phyloP scores from a whole-genome alignment of 768 basidiomycete species.

The Mycena indigotica region DNA sequence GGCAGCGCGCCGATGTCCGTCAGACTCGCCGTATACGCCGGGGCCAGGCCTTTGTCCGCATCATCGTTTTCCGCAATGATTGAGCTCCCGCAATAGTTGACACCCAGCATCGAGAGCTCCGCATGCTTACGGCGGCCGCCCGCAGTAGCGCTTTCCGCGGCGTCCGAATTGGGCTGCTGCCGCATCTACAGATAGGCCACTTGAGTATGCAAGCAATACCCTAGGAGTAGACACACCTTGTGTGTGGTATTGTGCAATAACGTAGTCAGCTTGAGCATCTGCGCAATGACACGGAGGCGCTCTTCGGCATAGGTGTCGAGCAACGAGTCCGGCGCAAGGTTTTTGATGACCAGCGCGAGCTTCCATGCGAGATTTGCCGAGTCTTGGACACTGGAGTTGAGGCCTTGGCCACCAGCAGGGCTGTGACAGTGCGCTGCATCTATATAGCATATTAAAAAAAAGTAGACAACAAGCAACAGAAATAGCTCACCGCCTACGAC shows the following conservation, averaged over 20 bases:
- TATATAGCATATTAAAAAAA: conserved; percentile 22
- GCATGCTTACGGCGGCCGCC: conserved; percentile 25
- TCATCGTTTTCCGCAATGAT: conserved; percentile 24
- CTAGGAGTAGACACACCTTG: not conserved
- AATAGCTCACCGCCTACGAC: conserved; percentile 44
- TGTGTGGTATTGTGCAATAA: conserved; percentile 22
- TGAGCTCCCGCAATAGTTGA: conserved; percentile 16
- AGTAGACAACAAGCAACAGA: not conserved
- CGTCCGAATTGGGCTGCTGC: conserved; percentile 17
- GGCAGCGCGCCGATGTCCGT: conserved; percentile 28
- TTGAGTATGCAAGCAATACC: not conserved
- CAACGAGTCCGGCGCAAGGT: conserved; percentile 35
- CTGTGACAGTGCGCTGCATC: conserved; percentile 53
- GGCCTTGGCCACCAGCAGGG: conserved; percentile 45
- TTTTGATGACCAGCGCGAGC: conserved; percentile 48
- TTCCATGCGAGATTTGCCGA: conserved; percentile 46
- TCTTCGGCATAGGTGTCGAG: conserved; percentile 46
- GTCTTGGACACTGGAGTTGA: conserved; percentile 41
- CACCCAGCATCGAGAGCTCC: not conserved
- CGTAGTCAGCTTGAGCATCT: conserved; percentile 46
- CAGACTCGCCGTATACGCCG: not conserved
- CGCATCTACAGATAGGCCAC: conserved; percentile 8
- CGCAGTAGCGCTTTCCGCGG: conserved; percentile 6
- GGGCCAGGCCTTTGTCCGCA: not conserved
- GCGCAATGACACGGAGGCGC: conserved; percentile 47